Evolutionary conservation across 1,284 basidiomycete species (phyloP), one percentile per base, ranked within the genome.

Genomic region (Cutaneotrichosporon cyanovorans): DNA sequence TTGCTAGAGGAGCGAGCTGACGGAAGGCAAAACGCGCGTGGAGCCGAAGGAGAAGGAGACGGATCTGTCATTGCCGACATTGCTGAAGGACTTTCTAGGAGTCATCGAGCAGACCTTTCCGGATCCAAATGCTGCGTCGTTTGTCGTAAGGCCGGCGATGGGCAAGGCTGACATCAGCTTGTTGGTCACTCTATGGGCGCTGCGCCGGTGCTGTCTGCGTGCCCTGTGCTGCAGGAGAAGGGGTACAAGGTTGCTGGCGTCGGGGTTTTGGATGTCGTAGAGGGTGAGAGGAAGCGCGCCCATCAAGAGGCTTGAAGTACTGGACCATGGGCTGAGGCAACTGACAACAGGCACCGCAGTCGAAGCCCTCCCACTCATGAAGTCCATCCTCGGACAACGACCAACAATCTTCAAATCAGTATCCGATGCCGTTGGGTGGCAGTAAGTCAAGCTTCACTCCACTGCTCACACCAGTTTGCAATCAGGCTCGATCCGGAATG

Each of bases 141-240:
- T 95, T 11, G 66, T 95, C 48, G 88, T 90, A 60, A 57, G 78
- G 72, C 8, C 2, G 10, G 4, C 2, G 31, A 19, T 18, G 3
- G 14, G n/a, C 10, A 19, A 47, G 10, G 50, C 71, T 40, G 50
- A 71, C 15, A 37, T 56, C 22, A 90, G 87, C 77, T 91, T 5
- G 75, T 89, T 4, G 89, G 88, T 0, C 88, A 92, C 62, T 89
- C 87, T 53, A 88, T 93, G 82, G 91, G 91, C 11, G 89, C 89
- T 15, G 84, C 87, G 0, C 88, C 92, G 1, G 78, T 86, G n/a
- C 79, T 85, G 3, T 78, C 81, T 11, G 78, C 83, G 1, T 81
- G 79, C 51, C 80, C 85, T 0, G 61, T 72, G 8, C 75, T 96
- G 1, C 77, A 86, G 48, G 76, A 79, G 37, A 73, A 74, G 18